Evolutionary conservation across 2,329 filamentous ascomycete genomes (phyloP).

Genomic region (Fonsecaea pedrosoi): DNA sequence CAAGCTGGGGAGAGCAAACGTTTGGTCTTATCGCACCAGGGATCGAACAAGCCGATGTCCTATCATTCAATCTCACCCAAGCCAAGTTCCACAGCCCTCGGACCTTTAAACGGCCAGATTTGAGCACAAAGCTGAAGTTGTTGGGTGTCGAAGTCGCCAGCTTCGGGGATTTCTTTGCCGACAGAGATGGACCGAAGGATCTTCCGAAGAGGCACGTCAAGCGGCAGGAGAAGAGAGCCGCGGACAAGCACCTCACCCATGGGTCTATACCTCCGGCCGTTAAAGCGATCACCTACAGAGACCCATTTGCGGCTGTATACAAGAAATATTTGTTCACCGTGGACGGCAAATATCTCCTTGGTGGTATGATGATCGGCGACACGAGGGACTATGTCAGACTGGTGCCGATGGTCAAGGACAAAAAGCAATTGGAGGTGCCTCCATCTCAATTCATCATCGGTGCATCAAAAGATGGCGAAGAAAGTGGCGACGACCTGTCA

Average conservation of each 20-base stretch:
- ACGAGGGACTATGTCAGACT: constrained; percentile 89
- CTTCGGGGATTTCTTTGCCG: constrained; percentile 93
- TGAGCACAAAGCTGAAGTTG: constrained; percentile 90
- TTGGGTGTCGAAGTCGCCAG: constrained; percentile 90
- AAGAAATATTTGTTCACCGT: constrained; percentile 92
- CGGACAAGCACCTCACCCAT: constrained; percentile 58
- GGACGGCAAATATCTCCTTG: constrained; percentile 87
- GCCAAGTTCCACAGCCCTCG: constrained; percentile 73
- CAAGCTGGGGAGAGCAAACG: constrained; percentile 84
- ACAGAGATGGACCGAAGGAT: constrained; percentile 78
- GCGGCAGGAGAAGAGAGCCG: constrained; percentile 47
- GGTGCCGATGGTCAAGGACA: constrained; percentile 83
- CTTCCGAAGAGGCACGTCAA: constrained; percentile 65
- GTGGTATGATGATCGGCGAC: constrained; percentile 98
- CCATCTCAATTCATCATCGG: constrained; percentile 86
- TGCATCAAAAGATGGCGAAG: constrained; percentile 73
- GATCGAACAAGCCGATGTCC: constrained; percentile 89
- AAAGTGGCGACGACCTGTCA: constrained; percentile 75
- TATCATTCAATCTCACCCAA: constrained; percentile 89
- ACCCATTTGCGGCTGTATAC: constrained; percentile 86
- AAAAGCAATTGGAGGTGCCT: constrained; percentile 77
- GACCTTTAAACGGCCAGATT: constrained; percentile 78
- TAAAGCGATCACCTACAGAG: constrained; percentile 85
- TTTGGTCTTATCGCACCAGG: constrained; percentile 90
- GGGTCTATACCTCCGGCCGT: constrained; percentile 67